Evolutionary conservation across 1,284 basidiomycete genomes (phyloP).

Genomic region (Phylloporus gajari): DNA sequence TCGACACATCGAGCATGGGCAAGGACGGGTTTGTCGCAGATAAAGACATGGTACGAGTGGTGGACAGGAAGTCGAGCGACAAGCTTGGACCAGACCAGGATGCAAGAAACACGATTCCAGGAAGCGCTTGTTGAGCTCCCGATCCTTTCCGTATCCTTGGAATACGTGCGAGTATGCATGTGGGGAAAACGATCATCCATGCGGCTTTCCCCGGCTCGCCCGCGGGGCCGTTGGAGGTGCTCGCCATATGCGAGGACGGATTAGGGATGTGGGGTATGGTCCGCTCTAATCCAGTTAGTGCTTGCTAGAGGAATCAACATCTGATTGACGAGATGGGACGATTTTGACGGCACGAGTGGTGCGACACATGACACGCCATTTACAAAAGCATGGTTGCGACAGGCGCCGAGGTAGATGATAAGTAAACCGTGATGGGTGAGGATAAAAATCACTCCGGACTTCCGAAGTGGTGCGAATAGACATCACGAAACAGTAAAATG

Average conservation of each 20-base stretch:
- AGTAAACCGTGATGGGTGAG: not conserved
- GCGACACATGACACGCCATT: not conserved
- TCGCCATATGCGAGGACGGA: too few relatives aligned
- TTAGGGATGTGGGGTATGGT: too few relatives aligned
- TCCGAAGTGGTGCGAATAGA: not conserved
- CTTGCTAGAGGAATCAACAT: not conserved
- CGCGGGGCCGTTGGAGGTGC: too few relatives aligned
- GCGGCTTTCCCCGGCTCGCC: not conserved
- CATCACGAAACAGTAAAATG: not conserved
- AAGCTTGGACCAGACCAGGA: not conserved
- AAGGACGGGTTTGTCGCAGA: too few relatives aligned
- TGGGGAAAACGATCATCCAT: not conserved
- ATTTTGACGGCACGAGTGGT: not conserved
- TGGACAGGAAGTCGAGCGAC: conserved; percentile 46
- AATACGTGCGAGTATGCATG: not conserved
- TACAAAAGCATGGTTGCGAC: not conserved
- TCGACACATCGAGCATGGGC: too few relatives aligned
- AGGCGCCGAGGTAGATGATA: not conserved
- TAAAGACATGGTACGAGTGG: conserved; percentile 70
- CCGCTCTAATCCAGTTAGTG: too few relatives aligned
- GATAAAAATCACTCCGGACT: not conserved
- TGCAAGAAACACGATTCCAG: not conserved
- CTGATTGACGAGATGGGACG: not conserved
- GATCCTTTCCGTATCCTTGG: not conserved
- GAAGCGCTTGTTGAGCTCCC: not conserved